Evolutionary conservation across 1,139 yeast genomes (phyloP).

Genomic region (Saccharomyces pastorianus): DNA sequence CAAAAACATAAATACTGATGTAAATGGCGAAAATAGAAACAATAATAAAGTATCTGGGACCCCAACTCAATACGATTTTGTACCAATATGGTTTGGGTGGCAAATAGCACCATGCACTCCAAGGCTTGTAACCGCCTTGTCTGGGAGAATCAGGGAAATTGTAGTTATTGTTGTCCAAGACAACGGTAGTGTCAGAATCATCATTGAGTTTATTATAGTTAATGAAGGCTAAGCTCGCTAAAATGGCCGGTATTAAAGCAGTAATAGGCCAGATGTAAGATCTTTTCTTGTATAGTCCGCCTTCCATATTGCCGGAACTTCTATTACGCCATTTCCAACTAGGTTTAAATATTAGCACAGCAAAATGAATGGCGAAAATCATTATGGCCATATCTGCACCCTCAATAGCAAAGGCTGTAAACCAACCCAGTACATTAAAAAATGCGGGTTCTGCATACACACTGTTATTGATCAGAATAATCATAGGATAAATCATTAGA

Average conservation of each 20-base stretch:
- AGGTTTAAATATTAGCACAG: slow-evolving; percentile 62
- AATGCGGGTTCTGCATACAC: slow-evolving; percentile 48
- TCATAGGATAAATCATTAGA: slow-evolving; percentile 58
- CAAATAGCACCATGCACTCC: slow-evolving; percentile 74
- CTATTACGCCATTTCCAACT: slow-evolving; percentile 40
- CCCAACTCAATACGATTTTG: slow-evolving; percentile 70
- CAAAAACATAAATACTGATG: slow-evolving; percentile 64
- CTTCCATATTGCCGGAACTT: slow-evolving; percentile 45
- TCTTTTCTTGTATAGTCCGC: slow-evolving; percentile 64
- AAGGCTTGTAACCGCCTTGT: slow-evolving; percentile 49
- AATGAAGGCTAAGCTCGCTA: slow-evolving; percentile 72
- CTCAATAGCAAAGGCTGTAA: slow-evolving; percentile 74
- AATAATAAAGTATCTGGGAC: slow-evolving; percentile 65
- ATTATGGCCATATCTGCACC: slow-evolving; percentile 84
- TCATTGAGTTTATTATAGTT: slow-evolving; percentile 24
- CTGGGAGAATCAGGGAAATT: slow-evolving; percentile 20
- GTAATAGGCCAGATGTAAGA: slow-evolving; percentile 52
- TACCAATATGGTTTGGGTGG: slow-evolving; percentile 72
- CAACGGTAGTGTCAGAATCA: slow-evolving; percentile 14
- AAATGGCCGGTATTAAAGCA: slow-evolving; percentile 51
- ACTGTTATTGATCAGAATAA: slow-evolving; percentile 39
- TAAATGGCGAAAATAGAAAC: slow-evolving; percentile 58
- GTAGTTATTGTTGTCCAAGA: slow-evolving; percentile 22
- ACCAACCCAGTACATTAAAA: slow-evolving; percentile 73
- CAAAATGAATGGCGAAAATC: slow-evolving; percentile 78